These are phyloP conservation scores for Phytophthora melonis DNA, from an alignment of 352 stramenopile genomes.

Conservation along the genomic window DNA sequence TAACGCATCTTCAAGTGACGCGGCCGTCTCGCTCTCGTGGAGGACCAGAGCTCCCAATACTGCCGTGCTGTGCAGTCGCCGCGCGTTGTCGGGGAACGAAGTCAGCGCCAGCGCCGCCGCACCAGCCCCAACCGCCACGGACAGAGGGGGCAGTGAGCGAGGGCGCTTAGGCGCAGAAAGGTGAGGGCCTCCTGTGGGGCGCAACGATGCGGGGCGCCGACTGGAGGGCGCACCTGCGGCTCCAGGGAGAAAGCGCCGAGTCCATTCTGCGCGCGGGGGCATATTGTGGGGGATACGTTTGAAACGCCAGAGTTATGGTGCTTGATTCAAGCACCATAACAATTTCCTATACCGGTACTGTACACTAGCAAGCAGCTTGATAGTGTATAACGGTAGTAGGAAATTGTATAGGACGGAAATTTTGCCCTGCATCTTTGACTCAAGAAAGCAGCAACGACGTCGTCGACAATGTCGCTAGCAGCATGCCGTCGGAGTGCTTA, in stretches of 20 bases:
- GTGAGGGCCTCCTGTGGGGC: neutral
- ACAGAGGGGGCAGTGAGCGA: conserved; percentile 26
- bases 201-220: conserved; percentile 1
- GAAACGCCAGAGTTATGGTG: conserved; percentile 25
- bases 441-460: too few species aligned
- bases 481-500: too few species aligned
- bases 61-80: conserved; percentile 34
- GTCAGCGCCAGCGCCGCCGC: conserved; percentile 26
- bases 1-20: conserved; percentile 16
- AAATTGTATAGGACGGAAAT: too few species aligned
- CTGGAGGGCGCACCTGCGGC: neutral
- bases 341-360: too few species aligned
- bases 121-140: conserved; percentile 23
- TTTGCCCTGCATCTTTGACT: too few species aligned
- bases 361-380: too few species aligned
- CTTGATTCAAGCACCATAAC: too few species aligned
- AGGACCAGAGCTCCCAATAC: conserved; percentile 42
- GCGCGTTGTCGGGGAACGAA: conserved; percentile 11
- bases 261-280: conserved; percentile 15
- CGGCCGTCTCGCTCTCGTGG: conserved; percentile 27
- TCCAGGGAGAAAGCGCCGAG: conserved; percentile 20
- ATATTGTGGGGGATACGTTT: conserved; percentile 11
- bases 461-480: too few species aligned
- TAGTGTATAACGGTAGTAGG: too few species aligned
- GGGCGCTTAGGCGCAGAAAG: conserved; percentile 17